phyloP scores from a whole-genome alignment of 2,329 filamentous ascomycete species.

The Setomelanomma holmii region DNA sequence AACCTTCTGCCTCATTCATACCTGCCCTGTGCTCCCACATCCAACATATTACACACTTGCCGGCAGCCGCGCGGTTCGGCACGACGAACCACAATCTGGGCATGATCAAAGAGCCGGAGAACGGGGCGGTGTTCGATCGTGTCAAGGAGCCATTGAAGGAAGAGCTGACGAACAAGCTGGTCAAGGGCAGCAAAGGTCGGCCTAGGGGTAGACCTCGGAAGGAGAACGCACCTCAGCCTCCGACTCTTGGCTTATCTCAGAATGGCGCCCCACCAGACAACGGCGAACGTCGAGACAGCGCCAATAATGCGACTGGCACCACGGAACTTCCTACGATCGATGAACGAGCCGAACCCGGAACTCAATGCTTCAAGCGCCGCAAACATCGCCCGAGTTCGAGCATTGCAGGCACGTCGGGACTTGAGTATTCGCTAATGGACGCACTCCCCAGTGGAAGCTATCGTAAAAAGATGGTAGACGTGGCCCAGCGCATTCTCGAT shows the following conservation, averaged over 20 bases:
- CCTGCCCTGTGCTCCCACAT: too few species aligned
- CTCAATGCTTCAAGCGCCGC: not conserved
- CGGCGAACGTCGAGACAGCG: too few species aligned
- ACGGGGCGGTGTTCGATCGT: not conserved
- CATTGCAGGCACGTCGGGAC: too few species aligned
- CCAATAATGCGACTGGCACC: too few species aligned
- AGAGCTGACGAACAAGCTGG: not conserved
- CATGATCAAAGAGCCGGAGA: not conserved
- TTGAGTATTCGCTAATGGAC: not conserved
- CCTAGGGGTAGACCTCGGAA: not conserved
- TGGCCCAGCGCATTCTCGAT: not conserved
- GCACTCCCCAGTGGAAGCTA: not conserved
- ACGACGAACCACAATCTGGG: not conserved
- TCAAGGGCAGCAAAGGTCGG: not conserved
- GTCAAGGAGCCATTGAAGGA: not conserved
- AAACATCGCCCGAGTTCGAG: too few species aligned
- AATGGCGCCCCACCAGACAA: too few species aligned
- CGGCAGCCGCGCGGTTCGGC: not conserved
- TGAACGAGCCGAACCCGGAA: too few species aligned
- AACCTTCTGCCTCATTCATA: too few species aligned
- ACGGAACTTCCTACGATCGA: too few species aligned
- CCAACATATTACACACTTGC: slow-evolving; percentile 1
- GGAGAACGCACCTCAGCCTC: not conserved
- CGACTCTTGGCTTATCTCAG: not conserved
- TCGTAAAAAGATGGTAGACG: not conserved